Evolutionary conservation across 73 alveolate genomes (phyloP).

Genomic region (Tetrahymena thermophila): DNA sequence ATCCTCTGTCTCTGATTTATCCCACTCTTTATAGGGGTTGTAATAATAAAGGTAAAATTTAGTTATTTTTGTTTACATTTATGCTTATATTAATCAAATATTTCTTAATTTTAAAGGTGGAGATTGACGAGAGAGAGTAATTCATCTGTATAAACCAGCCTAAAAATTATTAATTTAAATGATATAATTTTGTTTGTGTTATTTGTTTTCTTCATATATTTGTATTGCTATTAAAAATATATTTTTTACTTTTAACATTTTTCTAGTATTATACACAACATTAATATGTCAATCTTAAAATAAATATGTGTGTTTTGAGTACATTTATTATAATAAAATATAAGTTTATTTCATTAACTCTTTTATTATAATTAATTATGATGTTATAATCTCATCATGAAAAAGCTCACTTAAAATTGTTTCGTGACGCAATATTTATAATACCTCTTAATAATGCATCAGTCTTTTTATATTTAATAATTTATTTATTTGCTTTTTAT

Average conservation of each 20-base stretch:
- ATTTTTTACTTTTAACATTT: neutral
- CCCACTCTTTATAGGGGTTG: slow-evolving; percentile 1
- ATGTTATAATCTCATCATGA: neutral
- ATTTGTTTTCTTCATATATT: neutral
- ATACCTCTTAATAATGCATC: neutral
- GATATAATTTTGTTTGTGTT: neutral
- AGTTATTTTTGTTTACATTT: neutral
- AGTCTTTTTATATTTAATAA: neutral
- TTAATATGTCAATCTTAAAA: neutral
- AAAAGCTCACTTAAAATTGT: neutral
- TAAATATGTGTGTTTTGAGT: no score
- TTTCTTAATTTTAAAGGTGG: neutral
- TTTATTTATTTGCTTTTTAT: no score
- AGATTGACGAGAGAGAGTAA: neutral
- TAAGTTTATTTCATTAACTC: neutral
- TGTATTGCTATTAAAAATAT: neutral
- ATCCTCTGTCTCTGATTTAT: neutral
- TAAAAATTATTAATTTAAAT: neutral
- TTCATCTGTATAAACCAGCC: neutral
- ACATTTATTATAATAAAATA: no score
- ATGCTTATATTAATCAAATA: neutral
- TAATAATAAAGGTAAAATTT: neutral
- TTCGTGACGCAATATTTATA: neutral
- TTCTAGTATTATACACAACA: neutral
- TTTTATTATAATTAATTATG: no score